A percentile compares a stretch with the other conserved stretches of the same genome.
These are phyloP conservation scores for Verticillium klebahnii DNA, from an alignment of 2,329 filamentous ascomycete genomes.

Conservation along the genomic window DNA sequence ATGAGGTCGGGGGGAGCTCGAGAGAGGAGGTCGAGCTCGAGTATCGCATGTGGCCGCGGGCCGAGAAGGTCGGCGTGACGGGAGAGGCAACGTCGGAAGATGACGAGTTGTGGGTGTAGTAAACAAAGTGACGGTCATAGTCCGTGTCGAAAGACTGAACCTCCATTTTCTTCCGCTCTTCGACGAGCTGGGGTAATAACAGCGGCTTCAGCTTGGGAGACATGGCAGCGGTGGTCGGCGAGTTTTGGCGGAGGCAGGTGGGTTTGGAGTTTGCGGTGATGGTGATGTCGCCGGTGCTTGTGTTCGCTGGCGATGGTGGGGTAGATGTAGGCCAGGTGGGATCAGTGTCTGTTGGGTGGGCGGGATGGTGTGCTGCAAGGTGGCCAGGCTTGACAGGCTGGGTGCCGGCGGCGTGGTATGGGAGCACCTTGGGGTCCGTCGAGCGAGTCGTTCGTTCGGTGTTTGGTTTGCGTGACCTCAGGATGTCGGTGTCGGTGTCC, in stretches of 20 bases:
- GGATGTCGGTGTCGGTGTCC: neutral
- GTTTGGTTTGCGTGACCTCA: neutral
- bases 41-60: constrained; percentile 59
- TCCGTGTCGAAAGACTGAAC: constrained; percentile 19
- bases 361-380: neutral
- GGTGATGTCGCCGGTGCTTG: neutral
- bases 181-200: constrained; percentile 48
- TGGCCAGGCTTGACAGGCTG: neutral
- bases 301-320: neutral
- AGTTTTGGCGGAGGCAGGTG: neutral
- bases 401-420: neutral
- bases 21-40: constrained; percentile 77
- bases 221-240: constrained; percentile 25
- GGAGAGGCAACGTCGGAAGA: constrained; percentile 66
- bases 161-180: constrained; percentile 42
- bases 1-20: constrained; percentile 50
- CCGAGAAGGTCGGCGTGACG: constrained; percentile 64
- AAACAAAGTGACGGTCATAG: constrained; percentile 32
- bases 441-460: neutral
- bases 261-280: neutral
- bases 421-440: neutral
- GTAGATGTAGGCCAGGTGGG: neutral
- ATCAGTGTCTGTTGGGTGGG: neutral
- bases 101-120: constrained; percentile 48
- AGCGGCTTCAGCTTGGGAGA: constrained; percentile 47